A percentile compares a stretch with the other conserved stretches of the same genome.
Conservation (phyloP, 768 basidiomycete genomes). For the Termitomyces eurrhizus region DNA sequence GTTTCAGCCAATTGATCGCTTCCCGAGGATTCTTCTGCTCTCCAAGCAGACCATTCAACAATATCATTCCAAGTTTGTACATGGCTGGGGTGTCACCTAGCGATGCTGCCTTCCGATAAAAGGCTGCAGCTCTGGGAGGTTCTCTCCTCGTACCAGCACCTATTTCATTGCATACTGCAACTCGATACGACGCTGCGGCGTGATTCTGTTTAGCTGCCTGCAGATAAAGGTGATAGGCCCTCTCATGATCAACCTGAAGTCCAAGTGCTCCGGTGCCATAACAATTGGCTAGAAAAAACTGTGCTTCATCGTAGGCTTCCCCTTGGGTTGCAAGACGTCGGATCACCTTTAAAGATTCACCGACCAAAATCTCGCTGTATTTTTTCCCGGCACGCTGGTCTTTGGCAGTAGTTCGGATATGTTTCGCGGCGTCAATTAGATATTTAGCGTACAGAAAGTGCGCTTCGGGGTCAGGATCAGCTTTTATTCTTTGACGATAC, state of each 20-base stretch:
- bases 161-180: slow-evolving; percentile 98
- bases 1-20: slow-evolving; percentile 89
- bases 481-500: slow-evolving; percentile 95
- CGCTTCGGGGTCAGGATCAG: slow-evolving; percentile 96
- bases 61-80: slow-evolving; percentile 99
- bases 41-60: slow-evolving; percentile 78
- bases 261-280: slow-evolving; percentile 94
- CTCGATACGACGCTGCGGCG: slow-evolving; percentile 90
- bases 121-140: slow-evolving; percentile 83
- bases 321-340: slow-evolving; percentile 91
- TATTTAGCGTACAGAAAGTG: slow-evolving; percentile 99
- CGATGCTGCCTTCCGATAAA: slow-evolving; percentile 95
- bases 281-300: slow-evolving; percentile 98
- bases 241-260: slow-evolving; percentile 95
- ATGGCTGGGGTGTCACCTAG: slow-evolving; percentile 96
- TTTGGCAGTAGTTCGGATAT: slow-evolving; percentile 68
- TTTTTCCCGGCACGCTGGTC: slow-evolving; percentile 85
- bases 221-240: slow-evolving; percentile 94
- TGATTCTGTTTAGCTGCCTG: slow-evolving; percentile 98
- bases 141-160: slow-evolving; percentile 94
- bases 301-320: slow-evolving; percentile 91
- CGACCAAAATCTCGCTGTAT: slow-evolving; percentile 84
- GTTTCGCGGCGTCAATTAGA: slow-evolving; percentile 95
- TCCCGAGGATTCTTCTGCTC: slow-evolving; percentile 87
- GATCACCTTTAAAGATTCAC: slow-evolving; percentile 88